A percentile compares a stretch with the other conserved stretches of the same genome.
phyloP scores from a whole-genome alignment of 2,329 filamentous ascomycete species.

The Exserohilum turcica region DNA sequence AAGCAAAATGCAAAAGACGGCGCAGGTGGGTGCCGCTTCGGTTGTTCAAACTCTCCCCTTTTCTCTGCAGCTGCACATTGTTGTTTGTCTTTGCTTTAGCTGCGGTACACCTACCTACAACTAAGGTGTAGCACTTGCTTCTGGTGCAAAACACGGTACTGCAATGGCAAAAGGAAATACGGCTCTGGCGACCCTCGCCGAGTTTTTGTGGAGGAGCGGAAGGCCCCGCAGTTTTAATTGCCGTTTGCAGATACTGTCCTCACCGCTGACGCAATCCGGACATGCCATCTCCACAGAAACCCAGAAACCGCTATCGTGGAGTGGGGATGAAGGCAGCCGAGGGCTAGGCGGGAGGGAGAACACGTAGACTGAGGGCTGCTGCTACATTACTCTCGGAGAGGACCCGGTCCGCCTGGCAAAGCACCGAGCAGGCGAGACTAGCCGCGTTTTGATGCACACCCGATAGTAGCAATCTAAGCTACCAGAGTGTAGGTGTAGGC shows the following conservation, averaged over 20 bases:
- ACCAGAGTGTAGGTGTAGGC: too few relatives aligned
- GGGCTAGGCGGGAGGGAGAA: neutral
- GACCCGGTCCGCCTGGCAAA: neutral
- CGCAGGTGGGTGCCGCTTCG: too few relatives aligned
- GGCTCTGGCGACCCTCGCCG: neutral
- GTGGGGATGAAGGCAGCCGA: neutral
- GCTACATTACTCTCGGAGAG: too few relatives aligned
- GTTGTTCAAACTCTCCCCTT: too few relatives aligned
- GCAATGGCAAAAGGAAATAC: neutral
- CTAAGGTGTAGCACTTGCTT: too few relatives aligned
- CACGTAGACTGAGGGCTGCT: neutral
- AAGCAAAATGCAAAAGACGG: too few relatives aligned
- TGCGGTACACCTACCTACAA: too few relatives aligned
- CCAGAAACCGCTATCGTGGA: neutral
- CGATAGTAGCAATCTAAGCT: too few relatives aligned
- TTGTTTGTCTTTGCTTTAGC: neutral
- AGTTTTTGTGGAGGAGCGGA: slow-evolving; percentile 2
- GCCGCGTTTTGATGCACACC: neutral
- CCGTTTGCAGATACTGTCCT: neutral
- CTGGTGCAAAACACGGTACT: too few relatives aligned
- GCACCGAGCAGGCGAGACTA: neutral
- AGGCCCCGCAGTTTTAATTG: neutral
- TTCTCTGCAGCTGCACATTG: too few relatives aligned
- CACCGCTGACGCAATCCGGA: neutral
- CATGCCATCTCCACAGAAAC: neutral